Evolutionary conservation across 495 filamentous ascomycete genomes (phyloP).

Genomic region (Xanthoparmelia taractica): DNA sequence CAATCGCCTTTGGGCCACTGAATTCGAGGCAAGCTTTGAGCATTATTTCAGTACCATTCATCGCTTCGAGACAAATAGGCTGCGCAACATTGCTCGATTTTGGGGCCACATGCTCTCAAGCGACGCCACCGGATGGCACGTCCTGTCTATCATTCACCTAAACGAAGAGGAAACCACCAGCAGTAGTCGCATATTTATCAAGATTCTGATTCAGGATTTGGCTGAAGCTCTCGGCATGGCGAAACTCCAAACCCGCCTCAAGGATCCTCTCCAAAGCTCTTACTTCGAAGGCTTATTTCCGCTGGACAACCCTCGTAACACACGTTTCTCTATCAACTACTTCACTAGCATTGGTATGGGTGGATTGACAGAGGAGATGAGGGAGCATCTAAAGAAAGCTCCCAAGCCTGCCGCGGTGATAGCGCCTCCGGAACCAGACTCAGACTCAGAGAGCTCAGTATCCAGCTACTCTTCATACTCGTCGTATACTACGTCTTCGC

Average conservation of each 20-base stretch:
- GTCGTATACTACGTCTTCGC: constrained; percentile 42
- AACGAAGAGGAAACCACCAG: constrained; percentile 97
- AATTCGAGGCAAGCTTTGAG: constrained; percentile 80
- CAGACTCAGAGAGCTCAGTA: constrained; percentile 47
- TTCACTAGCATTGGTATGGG: constrained; percentile 98
- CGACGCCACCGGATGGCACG: constrained; percentile 88
- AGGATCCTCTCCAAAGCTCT: constrained; percentile 67
- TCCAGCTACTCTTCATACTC: constrained; percentile 62
- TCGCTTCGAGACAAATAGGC: constrained; percentile 85
- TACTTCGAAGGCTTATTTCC: constrained; percentile 87
- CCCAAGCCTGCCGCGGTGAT: constrained; percentile 70
- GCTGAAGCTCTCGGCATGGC: constrained; percentile 77
- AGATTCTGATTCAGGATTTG: constrained; percentile 92
- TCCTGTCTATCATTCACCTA: constrained; percentile 71
- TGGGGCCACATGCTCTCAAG: constrained; percentile 84
- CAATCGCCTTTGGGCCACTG: constrained; percentile 86
- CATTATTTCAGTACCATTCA: constrained; percentile 98
- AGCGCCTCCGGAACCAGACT: constrained; percentile 43
- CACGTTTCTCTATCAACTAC: constrained; percentile 97
- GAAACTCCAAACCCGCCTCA: constrained; percentile 65
- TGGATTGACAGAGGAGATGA: constrained; percentile 88
- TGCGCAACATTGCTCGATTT: constrained; percentile 91
- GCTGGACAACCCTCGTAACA: constrained; percentile 72
- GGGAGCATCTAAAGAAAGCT: constrained; percentile 76
- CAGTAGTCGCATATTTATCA: constrained; percentile 92